Evolutionary conservation across 2,329 filamentous ascomycete species (phyloP).

Genomic region (Metarhizium rileyi): DNA sequence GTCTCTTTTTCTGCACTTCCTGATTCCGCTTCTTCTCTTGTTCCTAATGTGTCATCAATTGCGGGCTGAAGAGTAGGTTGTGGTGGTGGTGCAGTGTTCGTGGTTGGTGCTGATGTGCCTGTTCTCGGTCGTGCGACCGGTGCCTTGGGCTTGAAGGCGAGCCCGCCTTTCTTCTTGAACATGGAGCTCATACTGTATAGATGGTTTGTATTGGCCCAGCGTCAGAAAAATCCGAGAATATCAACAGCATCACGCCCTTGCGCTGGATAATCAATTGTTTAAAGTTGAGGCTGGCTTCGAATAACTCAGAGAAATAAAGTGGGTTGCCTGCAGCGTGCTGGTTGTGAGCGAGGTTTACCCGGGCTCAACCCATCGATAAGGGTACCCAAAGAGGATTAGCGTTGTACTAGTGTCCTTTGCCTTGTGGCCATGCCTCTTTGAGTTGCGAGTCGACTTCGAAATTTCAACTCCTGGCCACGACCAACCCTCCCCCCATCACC

Average conservation of each 20-base stretch:
- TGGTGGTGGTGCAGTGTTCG: conserved; percentile 4
- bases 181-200: conserved; percentile 51
- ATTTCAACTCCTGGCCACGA: conserved; percentile 32
- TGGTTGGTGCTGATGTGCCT: conserved; percentile 3
- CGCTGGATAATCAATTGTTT: background rate
- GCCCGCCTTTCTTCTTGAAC: conserved; percentile 55
- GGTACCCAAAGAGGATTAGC: conserved; percentile 21
- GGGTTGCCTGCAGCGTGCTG: conserved; percentile 1
- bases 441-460: conserved; percentile 34
- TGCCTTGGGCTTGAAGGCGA: conserved; percentile 62
- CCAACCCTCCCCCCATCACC: conserved; percentile 19
- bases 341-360: conserved; percentile 23
- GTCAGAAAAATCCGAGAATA: background rate
- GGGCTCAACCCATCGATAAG: conserved; percentile 24
- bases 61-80: conserved; percentile 4
- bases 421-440: conserved; percentile 24
- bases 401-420: conserved; percentile 25
- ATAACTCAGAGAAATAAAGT: conserved; percentile 1
- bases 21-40: background rate
- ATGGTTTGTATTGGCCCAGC: background rate
- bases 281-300: background rate
- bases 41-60: conserved; percentile 1
- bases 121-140: conserved; percentile 35
- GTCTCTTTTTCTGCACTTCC: background rate
- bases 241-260: background rate